Evolutionary conservation across 768 basidiomycete genomes (phyloP).

Genomic region (Tylopilus cervinicoccineus): DNA sequence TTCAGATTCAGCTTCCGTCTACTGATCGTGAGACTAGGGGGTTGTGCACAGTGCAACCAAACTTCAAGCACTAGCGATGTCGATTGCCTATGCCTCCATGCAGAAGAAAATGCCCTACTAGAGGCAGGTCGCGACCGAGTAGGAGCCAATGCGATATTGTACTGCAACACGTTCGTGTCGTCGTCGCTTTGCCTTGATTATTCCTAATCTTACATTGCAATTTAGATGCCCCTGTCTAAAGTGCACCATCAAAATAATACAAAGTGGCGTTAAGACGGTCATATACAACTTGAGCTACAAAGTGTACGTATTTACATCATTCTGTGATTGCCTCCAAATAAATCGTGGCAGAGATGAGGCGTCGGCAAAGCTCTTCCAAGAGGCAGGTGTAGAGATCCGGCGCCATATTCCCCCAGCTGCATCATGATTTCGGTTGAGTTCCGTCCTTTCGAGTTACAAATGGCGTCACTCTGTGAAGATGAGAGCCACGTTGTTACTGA

Average conservation of each 20-base stretch:
- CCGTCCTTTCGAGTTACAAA: neutral
- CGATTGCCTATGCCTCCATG: constrained; percentile 93
- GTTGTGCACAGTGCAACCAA: constrained; percentile 78
- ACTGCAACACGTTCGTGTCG: constrained; percentile 90
- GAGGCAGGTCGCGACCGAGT: constrained; percentile 92
- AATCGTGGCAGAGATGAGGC: constrained; percentile 64
- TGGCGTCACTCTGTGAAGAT: constrained; percentile 29
- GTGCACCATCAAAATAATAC: constrained; percentile 97
- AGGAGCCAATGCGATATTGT: constrained; percentile 78
- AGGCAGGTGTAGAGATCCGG: constrained; percentile 80
- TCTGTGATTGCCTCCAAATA: neutral
- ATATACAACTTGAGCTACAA: constrained; percentile 95
- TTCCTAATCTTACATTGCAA: constrained; percentile 1
- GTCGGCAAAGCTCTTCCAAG: constrained; percentile 70
- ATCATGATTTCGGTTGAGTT: constrained; percentile 10
- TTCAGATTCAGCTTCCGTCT: constrained; percentile 24
- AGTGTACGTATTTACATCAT: constrained; percentile 56
- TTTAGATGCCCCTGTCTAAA: constrained; percentile 93
- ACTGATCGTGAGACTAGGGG: constrained; percentile 71
- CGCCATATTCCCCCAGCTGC: constrained; percentile 52
- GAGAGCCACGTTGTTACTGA: constrained; percentile 37
- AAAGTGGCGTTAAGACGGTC: constrained; percentile 86
- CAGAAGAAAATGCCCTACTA: constrained; percentile 94
- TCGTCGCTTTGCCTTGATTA: neutral
- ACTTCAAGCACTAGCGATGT: constrained; percentile 42